These are phyloP conservation scores for Flaveria ramosissima DNA, from an alignment of 129 eudicot species.

Conservation along the genomic window DNA sequence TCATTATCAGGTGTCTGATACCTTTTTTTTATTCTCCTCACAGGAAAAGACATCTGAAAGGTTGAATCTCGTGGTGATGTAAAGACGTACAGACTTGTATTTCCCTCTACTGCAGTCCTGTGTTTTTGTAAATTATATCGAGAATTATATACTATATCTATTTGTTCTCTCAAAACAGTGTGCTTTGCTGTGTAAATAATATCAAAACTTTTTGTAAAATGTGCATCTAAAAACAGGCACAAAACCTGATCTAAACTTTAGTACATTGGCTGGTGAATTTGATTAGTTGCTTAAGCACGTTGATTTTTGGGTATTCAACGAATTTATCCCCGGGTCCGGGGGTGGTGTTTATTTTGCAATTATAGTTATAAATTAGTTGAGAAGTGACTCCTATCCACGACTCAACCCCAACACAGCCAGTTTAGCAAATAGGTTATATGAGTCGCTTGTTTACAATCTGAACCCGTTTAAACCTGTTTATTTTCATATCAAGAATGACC, in stretches of 20 bases:
- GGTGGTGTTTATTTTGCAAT: too few species aligned
- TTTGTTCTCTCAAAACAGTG: neutral
- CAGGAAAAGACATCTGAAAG: slow-evolving; percentile 18
- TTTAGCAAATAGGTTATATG: neutral
- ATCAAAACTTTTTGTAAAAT: slow-evolving; percentile 4
- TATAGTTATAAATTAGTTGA: too few species aligned
- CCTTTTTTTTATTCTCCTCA: neutral
- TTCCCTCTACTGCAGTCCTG: slow-evolving; percentile 5
- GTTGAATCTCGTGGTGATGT: neutral
- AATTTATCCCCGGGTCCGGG: too few species aligned
- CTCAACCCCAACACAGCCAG: neutral
- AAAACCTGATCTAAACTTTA: neutral
- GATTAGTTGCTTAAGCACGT: neutral
- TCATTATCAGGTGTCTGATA: slow-evolving; percentile 1
- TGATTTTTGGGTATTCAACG: neutral
- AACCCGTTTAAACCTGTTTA: neutral
- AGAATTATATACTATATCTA: neutral
- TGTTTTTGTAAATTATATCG: slow-evolving; percentile 2
- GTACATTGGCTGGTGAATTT: neutral
- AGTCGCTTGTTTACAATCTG: too few species aligned
- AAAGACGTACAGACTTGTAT: slow-evolving; percentile 16
- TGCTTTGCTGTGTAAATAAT: slow-evolving; percentile 2
- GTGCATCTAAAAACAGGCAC: slow-evolving; percentile 7
- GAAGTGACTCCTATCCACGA: neutral
- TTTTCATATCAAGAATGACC: neutral